Conservation (phyloP, 148 eudicot genomes). For the Nepenthes gracilis region DNA sequence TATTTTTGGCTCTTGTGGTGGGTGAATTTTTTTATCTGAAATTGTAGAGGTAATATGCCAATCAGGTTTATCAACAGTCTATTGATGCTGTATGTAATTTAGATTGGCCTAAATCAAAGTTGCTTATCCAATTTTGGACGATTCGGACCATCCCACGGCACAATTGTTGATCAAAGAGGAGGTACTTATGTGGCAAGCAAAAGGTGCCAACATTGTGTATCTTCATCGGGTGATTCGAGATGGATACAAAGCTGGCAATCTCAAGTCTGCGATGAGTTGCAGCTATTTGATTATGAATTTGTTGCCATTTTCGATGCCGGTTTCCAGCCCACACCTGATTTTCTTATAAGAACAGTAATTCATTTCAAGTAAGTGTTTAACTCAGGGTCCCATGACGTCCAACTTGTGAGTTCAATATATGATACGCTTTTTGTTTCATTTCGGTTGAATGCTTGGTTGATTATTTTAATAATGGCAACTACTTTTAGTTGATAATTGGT, state of each 20-base stretch:
- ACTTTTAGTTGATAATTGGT: not conserved
- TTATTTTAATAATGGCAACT: not conserved
- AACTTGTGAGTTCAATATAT: too few species aligned
- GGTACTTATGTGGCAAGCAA: constrained; percentile 71
- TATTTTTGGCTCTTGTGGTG: not conserved
- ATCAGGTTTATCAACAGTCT: constrained; percentile 93
- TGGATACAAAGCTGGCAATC: constrained; percentile 96
- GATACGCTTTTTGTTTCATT: not conserved
- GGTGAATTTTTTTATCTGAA: not conserved
- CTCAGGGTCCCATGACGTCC: not conserved
- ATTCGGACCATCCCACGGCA: constrained; percentile 74
- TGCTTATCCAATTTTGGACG: constrained; percentile 83
- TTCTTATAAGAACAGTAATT: constrained; percentile 60
- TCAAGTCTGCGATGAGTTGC: constrained; percentile 94
- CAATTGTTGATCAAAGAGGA: constrained; percentile 78
- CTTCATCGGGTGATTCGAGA: constrained; percentile 73
- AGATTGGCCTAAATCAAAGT: constrained; percentile 83
- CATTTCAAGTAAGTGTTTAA: constrained; percentile 59
- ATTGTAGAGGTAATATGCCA: not conserved
- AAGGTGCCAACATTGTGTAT: constrained; percentile 80
- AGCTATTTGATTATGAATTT: constrained; percentile 93
- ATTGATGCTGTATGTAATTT: constrained; percentile 84
- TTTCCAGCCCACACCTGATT: constrained; percentile 81
- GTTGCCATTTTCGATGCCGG: constrained; percentile 96
- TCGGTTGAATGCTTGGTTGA: not conserved